Evolutionary conservation across 108 stramenopile species (phyloP), one percentile per base, ranked within the genome.

Genomic region (Pelagomonas calceolata): DNA sequence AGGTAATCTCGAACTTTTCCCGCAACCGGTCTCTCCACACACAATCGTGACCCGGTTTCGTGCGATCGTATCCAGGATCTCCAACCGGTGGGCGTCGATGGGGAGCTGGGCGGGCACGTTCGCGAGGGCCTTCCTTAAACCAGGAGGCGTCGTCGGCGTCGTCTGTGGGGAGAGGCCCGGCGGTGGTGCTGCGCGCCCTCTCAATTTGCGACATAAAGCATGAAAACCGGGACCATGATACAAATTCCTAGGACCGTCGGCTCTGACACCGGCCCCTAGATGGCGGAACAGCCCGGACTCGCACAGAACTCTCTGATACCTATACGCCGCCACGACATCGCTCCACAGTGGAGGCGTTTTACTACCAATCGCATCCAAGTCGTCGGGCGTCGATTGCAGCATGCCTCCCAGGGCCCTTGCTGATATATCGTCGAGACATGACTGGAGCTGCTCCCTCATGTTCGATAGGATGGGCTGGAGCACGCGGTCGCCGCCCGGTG

Each of bases 1-100:
- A 21, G 95, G 95, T 4, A 96, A 83, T 15, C 90, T 75, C 21
- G 84, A 84, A 46, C 78, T 80, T 68, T 94, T 94, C 10, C 93
- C 95, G 63, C 92, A 93, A 29, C 92, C 79, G 30, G 79, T 80
- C 73, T 80, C 79, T 0, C 79, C 79, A 43, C 66, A 70, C 34
- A 80, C 78, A 51, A 80, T 78, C 26, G 79, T 80, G 0, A 80
- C 77, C 31, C 74, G 73, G 74, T 78, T 70, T n/a, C 39, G 36
- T 16, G 36, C 35, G 35, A 80, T 75, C 36, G 72, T 72, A 70
- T 78, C 32, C 64, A 80, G 74, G 34, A 80, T 80, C 35, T 77
- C 44, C 34, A 78, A 75, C 34, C 44, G 34, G 68, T 80, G 72
- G 26, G 68, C 74, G 67, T 80, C 79, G 34, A 77, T 77, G 26